Base-by-base conservation (phyloP, 768 basidiomycete species). In the Amanita inopinata region DNA sequence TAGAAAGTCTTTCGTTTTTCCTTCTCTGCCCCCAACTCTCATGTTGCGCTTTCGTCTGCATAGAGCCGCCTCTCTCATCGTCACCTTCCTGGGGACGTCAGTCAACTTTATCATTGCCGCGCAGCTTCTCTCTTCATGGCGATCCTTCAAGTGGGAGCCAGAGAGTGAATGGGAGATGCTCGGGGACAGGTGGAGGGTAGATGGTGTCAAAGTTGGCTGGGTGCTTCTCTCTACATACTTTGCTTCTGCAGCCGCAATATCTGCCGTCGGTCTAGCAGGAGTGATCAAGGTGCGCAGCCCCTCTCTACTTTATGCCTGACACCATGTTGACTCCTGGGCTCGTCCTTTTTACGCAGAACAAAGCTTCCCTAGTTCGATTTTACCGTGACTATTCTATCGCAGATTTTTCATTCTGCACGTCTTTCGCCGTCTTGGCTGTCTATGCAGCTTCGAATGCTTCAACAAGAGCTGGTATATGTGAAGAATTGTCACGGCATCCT, bases 351-450 rank as follows among this genome's bases (percentile, higher is more conserved):
- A 24, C 40, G 33, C 50, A 88, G 85, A 72, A 66, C 54, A 73
- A 74, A 47, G 66, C 78, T 3, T 62, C 75, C 0, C 74, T 78
- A 49, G 75, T 89, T 38, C 81, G 82, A 42, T 78, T 89, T 51
- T 89, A 86, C 63, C 78, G 85, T 48, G 84, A 85, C 64, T 87
- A 80, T 50, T 76, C 83, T 43, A 77, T 85, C 49, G 85, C 80
- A 39, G 84, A 88, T 61, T 78, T 88, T 54, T 70, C 72, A 3
- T 82, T 84, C 60, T 75, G 76, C 57, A 67, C 76, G 4, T 63
- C 83, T 42, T 70, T 73, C 31, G 72, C 80, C 8, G 54, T 70
- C 11, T 42, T 78, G 24, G 70, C 71, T 38, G 73, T 74, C 5
- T 82, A 80, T 54, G 70, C 68, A 5, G 70, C 78, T 2, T 80